Evolutionary conservation across 371 early-diverging fungal species (phyloP), one percentile per base, ranked within the genome.

Genomic region (Mucor plumbeus): DNA sequence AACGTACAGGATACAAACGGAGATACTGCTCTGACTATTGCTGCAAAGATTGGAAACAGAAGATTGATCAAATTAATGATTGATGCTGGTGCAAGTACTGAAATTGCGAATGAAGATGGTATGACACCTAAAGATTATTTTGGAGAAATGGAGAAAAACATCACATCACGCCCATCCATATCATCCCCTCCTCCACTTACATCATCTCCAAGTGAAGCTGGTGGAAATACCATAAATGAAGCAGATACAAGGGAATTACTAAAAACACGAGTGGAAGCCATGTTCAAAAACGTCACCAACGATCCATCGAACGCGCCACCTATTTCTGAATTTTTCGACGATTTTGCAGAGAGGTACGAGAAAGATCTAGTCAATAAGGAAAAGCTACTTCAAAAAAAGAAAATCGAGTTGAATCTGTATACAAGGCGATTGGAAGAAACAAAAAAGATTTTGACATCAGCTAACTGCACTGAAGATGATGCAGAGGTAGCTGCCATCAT

Each of bases 21-120:
- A 4, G 93, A 97, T 67, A 96, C 98, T 1, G 95, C 97, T 7
- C 73, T 97, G 68, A 94, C 90, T 53, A 87, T 97, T 48, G 95
- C 95, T 0, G 90, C 94, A 0, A 81, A 92, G 26, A 77, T 86
- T 6, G 94, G 94, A 6, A 91, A 91, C 70, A 80, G 89, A 43
- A 78, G 82, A 7, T 73, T 96, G 34, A 86, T 92, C 3, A 85
- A 88, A 58, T 64, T 92, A 73, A 71, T 97, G 17, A 61, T 95
- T 39, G 88, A 93, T n/a, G 91, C 88, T 7, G 96, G 96, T 5
- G 97, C 97, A 0, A 89, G 92, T 65, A 70, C 85, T 5, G 81
- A 84, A 11, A 86, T 95, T 43, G 77, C 79, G 34, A 97, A 97
- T 75, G 75, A 80, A 50, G 86, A 88, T 26, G 95, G 95, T 40